These are phyloP conservation scores for Ophiostoma montium DNA, from an alignment of 2,329 filamentous ascomycete species.

Conservation along the genomic window DNA sequence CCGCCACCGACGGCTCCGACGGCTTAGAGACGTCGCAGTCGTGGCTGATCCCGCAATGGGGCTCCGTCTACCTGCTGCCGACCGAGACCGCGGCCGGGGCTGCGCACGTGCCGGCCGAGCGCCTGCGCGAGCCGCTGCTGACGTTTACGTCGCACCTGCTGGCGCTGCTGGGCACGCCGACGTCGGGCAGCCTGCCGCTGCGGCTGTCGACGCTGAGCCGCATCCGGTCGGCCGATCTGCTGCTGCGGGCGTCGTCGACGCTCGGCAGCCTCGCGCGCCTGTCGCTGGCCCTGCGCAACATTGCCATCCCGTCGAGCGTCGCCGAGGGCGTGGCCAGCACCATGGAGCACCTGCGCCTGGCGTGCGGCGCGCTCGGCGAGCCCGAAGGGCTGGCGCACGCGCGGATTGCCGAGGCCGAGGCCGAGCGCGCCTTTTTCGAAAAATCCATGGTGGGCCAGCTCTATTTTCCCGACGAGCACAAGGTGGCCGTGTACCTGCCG, in stretches of 20 bases:
- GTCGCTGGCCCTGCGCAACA: slow-evolving; percentile 69
- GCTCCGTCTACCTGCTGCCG: slow-evolving; percentile 49
- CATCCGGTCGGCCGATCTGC: slow-evolving; percentile 71
- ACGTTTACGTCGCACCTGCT: slow-evolving; percentile 86
- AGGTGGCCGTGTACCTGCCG: slow-evolving; percentile 89
- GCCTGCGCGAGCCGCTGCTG: slow-evolving; percentile 66
- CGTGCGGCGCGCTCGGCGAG: slow-evolving; percentile 57
- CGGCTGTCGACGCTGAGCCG: slow-evolving; percentile 73
- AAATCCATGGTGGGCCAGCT: slow-evolving; percentile 98
- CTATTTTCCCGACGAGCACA: slow-evolving; percentile 97
- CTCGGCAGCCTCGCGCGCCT: slow-evolving; percentile 85
- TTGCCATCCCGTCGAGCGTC: slow-evolving; percentile 79
- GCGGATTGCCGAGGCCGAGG: slow-evolving; percentile 71
- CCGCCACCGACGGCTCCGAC: slow-evolving; percentile 12
- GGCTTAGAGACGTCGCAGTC: slow-evolving; percentile 42
- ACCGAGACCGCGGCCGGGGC: slow-evolving; percentile 27
- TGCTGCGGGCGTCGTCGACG: slow-evolving; percentile 82
- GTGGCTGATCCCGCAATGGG: slow-evolving; percentile 96
- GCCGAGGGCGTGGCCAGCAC: slow-evolving; percentile 73
- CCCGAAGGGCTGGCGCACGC: slow-evolving; percentile 63
- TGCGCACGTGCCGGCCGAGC: slow-evolving; percentile 45
- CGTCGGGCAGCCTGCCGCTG: slow-evolving; percentile 69
- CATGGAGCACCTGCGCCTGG: slow-evolving; percentile 60
- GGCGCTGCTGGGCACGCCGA: slow-evolving; percentile 72
- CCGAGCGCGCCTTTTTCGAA: slow-evolving; percentile 92